Base-by-base conservation (phyloP, 768 basidiomycete species). In the Tulasnella sp. region DNA sequence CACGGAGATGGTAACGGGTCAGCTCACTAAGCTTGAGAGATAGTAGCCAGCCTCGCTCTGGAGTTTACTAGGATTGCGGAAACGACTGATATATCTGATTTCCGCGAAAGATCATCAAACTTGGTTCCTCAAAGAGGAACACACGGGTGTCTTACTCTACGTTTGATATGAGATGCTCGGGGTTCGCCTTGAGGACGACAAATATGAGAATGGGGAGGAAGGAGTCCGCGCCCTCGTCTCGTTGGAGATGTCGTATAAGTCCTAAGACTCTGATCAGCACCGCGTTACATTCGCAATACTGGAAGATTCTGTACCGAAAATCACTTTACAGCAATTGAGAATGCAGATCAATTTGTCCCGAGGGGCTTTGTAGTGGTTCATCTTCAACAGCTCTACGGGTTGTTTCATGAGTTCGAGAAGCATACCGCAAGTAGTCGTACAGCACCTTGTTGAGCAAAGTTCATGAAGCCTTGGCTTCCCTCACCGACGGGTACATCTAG, bases 311-410 rank as follows among this genome's bases (percentile, higher is more conserved):
- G 6, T 62, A 92, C 94, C 96, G 65, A 96, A 98, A 63, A 99
- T 98, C 69, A 99, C 91, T 73, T 99, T 99, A 80, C 93, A 99
- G 69, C 82, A 87, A 66, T 99, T 99, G 49, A 98, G 71, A 36
- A 98, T 86, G 69, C 96, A 98, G 55, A 99, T 98, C 50, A 98
- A 73, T 71, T 99, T 99, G 70, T 99, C 96, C 40, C 96, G 77
- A 6, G 96, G 96, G 8, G 96, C 96, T 69, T 98, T 98, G 74
- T 98, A 99, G 67, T 97, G 92, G 65, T 96, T 98, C 61, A 99
- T 84, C 75, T 97, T 98, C 63, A 91, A 69, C 40, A 99, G 74
- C 69, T 99, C 96, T 90, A 23, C n/a, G n/a, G 23, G 11, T 27
- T 5, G 40, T 29, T 3, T 19, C 35, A 21, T 45, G 17, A 35